Percentiles rank a stretch among this genome's conserved stretches.
phyloP scores from a whole-genome alignment of 371 early-diverging fungal genomes.

The Mortierella sp. region DNA sequence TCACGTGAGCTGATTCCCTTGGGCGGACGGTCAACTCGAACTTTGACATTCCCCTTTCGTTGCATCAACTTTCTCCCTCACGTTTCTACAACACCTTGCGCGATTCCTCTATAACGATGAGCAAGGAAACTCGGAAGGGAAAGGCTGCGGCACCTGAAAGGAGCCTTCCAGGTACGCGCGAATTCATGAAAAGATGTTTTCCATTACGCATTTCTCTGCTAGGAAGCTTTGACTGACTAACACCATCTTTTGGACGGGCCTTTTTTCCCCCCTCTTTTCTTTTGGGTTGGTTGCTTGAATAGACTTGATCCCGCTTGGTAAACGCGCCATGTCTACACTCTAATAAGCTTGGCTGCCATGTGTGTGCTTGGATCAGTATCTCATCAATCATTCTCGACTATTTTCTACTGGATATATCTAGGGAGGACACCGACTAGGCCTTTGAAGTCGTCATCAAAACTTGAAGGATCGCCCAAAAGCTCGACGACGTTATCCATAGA shows the following conservation, averaged over 20 bases:
- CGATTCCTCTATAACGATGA: constrained; percentile 19
- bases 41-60: too few species aligned
- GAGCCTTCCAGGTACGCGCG: constrained; percentile 33
- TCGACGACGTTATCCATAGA: constrained; percentile 9
- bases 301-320: constrained; percentile 53
- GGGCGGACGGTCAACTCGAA: too few species aligned
- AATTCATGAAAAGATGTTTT: not conserved
- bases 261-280: too few species aligned
- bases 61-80: too few species aligned
- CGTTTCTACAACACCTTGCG: too few species aligned
- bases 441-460: constrained; percentile 32
- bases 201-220: not conserved
- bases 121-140: constrained; percentile 47
- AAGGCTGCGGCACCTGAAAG: constrained; percentile 27
- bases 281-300: not conserved
- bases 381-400: not conserved
- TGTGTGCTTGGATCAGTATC: not conserved
- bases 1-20: too few species aligned
- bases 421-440: constrained; percentile 41
- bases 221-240: not conserved
- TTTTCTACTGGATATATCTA: constrained; percentile 2
- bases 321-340: not conserved
- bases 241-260: not conserved
- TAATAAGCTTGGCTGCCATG: too few species aligned
- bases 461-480: constrained; percentile 22